Evolutionary conservation across 768 basidiomycete species (phyloP), one percentile per base, ranked within the genome.

Genomic region (Podaxis rugospora): DNA sequence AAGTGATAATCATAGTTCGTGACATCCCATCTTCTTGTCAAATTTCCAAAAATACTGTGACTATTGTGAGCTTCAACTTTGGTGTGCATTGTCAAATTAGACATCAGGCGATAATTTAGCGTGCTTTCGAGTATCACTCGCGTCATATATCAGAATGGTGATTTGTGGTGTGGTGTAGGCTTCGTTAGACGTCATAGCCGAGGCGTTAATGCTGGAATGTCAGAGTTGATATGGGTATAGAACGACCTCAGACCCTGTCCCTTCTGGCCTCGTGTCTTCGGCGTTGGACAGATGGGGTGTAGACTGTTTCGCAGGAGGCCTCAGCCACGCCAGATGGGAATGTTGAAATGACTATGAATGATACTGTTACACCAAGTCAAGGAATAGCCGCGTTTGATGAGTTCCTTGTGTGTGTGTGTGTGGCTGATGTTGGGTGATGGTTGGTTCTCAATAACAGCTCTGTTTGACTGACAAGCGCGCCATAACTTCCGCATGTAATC

Each of bases 131-230:
- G 25, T 39, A 54, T 54, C 52, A 54, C 37, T 13, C 14, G 37
- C n/a, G 28, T 54, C 23, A 54, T 40, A 23, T 13, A 54, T 54
- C 52, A 54, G 36, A 54, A 54, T 39, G 37, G 52, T 37, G 23
- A n/a, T 55, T 21, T 44, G 35, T 39, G 37, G 51, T n/a, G 32
- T 55, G 2, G 23, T 21, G 23, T 2, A 40, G 37, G 16, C n/a
- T 28, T 0, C n/a, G 40, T 44, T 55, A 55, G 40, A 40, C 54
- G 54, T 44, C 54, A 55, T 55, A 55, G 54, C 54, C 52, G 52
- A 55, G 54, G 39, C 5, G 54, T 55, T 40, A 44, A 42, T 42
- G 39, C n/a, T 23, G 21, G 36, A 13, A 4, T 55, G 18, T 16
- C 54, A 40, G 13, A 18, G 14, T 14, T 54, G 39, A 13, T 44